phyloP scores from a whole-genome alignment of 257 asterid species.

The Solanum chiquidenum region DNA sequence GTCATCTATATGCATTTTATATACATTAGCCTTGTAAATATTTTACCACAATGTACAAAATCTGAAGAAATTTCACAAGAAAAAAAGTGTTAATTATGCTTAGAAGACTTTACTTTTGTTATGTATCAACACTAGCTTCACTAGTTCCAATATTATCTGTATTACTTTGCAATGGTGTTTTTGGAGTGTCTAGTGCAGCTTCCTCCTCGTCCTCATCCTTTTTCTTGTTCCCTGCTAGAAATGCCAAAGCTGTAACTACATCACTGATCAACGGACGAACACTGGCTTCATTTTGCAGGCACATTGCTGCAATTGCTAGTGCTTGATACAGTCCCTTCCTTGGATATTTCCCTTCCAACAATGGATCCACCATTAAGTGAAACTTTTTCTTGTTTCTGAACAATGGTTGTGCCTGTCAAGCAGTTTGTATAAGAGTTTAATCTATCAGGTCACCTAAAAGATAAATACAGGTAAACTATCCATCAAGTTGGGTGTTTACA shows the following conservation, averaged over 20 bases:
- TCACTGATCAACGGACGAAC: slow-evolving; percentile 46
- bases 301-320: slow-evolving; percentile 62
- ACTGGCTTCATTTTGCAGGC: slow-evolving; percentile 51
- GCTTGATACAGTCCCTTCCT: slow-evolving; percentile 44
- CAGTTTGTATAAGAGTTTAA: background rate
- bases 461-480: background rate
- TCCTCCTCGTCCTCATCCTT: slow-evolving; percentile 3
- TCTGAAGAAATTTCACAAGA: background rate
- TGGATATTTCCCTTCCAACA: slow-evolving; percentile 31
- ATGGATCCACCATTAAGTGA: slow-evolving; percentile 43
- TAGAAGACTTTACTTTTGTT: background rate
- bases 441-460: background rate
- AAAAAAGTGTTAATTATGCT: background rate
- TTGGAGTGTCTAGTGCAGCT: background rate
- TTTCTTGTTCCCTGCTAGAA: background rate
- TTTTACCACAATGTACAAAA: background rate
- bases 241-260: slow-evolving; percentile 38
- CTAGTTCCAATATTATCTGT: background rate
- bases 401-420: slow-evolving; percentile 46
- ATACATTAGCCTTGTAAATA: background rate
- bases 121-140: background rate
- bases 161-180: background rate
- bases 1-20: background rate
- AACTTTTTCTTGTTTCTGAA: slow-evolving; percentile 42
- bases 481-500: background rate